phyloP scores from a whole-genome alignment of 371 early-diverging fungal species.

The Rhizopus delemar region DNA sequence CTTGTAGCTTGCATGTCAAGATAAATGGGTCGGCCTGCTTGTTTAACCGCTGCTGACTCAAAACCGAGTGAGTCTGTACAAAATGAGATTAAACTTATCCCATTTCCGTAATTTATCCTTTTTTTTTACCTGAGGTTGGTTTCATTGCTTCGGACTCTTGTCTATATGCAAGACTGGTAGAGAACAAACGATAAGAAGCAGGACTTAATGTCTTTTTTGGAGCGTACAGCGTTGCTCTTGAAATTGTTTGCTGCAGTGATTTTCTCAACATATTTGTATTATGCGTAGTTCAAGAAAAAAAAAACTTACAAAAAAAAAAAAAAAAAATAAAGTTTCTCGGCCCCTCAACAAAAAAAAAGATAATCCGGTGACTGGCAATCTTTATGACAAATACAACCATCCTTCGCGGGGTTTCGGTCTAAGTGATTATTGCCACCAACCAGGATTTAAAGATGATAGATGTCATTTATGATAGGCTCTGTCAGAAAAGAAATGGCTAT shows the following conservation, averaged over 20 bases:
- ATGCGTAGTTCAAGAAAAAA: conserved; percentile 1
- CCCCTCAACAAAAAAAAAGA: neutral
- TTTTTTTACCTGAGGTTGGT: conserved; percentile 20
- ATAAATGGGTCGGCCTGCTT: conserved; percentile 76
- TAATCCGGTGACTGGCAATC: conserved; percentile 2
- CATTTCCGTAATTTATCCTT: neutral
- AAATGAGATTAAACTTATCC: neutral
- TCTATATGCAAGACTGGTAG: conserved; percentile 2
- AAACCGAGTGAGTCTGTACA: conserved; percentile 61
- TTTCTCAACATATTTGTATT: conserved; percentile 21
- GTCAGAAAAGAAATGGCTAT: too few relatives aligned
- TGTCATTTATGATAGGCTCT: too few relatives aligned
- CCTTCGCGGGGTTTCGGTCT: neutral
- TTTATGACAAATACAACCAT: neutral
- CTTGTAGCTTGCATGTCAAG: conserved; percentile 98
- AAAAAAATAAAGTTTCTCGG: neutral
- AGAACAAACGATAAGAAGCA: conserved; percentile 6
- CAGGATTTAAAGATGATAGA: too few relatives aligned
- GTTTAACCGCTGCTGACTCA: conserved; percentile 39
- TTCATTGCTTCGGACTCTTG: conserved; percentile 16
- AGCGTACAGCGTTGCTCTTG: conserved; percentile 10
- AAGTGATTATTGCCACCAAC: too few relatives aligned
- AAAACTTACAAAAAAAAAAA: neutral
- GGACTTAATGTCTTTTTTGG: neutral
- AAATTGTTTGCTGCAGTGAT: conserved; percentile 12